Base-by-base conservation (phyloP, 2,329 filamentous ascomycete species). In the Aspergillus carbonarius region DNA sequence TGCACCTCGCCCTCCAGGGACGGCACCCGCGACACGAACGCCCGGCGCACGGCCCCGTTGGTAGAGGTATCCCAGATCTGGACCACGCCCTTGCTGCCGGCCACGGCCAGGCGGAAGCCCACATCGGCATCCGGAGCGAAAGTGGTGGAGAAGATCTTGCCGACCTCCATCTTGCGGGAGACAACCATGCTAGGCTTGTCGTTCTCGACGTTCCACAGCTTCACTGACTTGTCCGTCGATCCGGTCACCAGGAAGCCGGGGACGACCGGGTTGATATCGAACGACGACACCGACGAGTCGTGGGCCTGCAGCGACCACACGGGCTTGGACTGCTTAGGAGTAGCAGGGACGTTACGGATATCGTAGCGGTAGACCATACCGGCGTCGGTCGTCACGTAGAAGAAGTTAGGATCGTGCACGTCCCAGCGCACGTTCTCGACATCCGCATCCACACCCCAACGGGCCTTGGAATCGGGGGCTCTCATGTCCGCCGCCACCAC, bases 11-110 rank as follows among this genome's bases (percentile, higher is more conserved):
- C 86, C 50, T 85, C 85, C 6, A 81, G 77, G 61, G 81, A 78
- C 35, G 85, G 83, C 58, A 93, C 82, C 58, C 86, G 88, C 69
- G 80, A 85, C 35, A 90, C 92, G 78, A 99, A 99, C 1, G 89
- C 88, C 63, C 89, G 85, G 59, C 95, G 86, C 32, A 99, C 92
- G 25, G 90, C 89, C 13, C 85, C 86, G 74, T 99, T 99, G 58
- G 95, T 99, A 74, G 91, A 88, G 20, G 95, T 97, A 76, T 98
- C 93, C 95, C 95, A 99, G 54, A 99, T 88, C 74, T 96, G 91
- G 71, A 98, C 87, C 35, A 86, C 85, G 47, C 95, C 95, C 79
- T 96, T 96, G 81, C 93, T 98, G 56, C 95, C 95, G 6, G 93
- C 95, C 17, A 99, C 92, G 2, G 93, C 91, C 46, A 99, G 82